Base-by-base conservation (phyloP, 495 filamentous ascomycete genomes). In the Talaromyces wortmannii region DNA sequence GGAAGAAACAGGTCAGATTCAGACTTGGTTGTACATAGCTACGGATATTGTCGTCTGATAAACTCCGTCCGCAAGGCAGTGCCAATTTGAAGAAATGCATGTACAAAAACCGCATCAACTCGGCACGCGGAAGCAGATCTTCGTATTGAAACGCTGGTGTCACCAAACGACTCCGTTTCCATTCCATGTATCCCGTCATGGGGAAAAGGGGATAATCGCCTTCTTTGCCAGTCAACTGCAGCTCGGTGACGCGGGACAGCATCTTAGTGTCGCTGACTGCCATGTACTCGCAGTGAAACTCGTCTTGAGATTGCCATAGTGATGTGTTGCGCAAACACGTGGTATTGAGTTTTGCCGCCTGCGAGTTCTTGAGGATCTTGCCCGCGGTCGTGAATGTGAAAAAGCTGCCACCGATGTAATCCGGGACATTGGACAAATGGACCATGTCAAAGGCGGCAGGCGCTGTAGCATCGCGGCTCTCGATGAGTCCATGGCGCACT, bases 1-100 rank as follows among this genome's bases (percentile, higher is more conserved):
- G 18, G 52, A 53, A 53, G 52, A 53, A 53, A 46, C 45, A 31
- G 12, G 42, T 32, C 23, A 53, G 23, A 16, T 46, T 46, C 6
- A 23, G 17, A 7, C 12, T 42, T 11, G 52, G 44, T 12, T 23
- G 7, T 23, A 29, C 23, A 31, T 29, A 15, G 42, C 31, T 31
- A 12, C 3, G n/a, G 36, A 45, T 16, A 23, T 46, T 7, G 15
- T 23, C 7, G 16, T 15, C 44, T 17, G 17, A 46, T 7, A 46
- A 15, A 15, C 17, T 5, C 17, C 44, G 10, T 7, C 43, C 52
- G 11, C 11, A 36, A 30, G 52, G 52, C n/a, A 18, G 30, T 16
- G 52, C 40, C n/a, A 53, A 5, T 23, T 7, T 46, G 12, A 12
- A 33, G 42, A 53, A 53, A 16, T 53, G 42, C 43, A 18, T 43